Percentiles rank a stretch among this genome's conserved stretches.
These are phyloP conservation scores for Linnemannia schmuckeri DNA, from an alignment of 192 early-diverging fungal genomes.

Conservation along the genomic window DNA sequence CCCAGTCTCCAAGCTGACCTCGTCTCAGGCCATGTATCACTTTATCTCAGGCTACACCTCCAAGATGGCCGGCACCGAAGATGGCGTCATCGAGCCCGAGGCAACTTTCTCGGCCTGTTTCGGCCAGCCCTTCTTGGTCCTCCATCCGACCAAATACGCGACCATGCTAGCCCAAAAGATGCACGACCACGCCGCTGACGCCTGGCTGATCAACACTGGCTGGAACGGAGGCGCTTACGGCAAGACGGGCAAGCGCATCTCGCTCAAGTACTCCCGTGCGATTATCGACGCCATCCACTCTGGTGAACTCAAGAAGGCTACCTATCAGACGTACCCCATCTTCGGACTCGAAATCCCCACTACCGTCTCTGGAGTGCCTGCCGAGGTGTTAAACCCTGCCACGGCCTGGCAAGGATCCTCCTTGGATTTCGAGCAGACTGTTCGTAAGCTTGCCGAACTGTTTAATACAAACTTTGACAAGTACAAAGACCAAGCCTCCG, in stretches of 20 bases:
- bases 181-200: conserved; percentile 82
- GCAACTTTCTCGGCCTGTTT: conserved; percentile 95
- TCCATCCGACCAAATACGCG: conserved; percentile 95
- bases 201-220: conserved; percentile 97
- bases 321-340: conserved; percentile 86
- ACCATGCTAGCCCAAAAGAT: conserved; percentile 96
- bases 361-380: conserved; percentile 78
- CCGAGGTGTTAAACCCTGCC: conserved; percentile 86
- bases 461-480: conserved; percentile 90
- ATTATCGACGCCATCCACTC: conserved; percentile 97
- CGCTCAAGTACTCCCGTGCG: conserved; percentile 95
- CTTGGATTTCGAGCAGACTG: conserved; percentile 72
- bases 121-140: conserved; percentile 93
- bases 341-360: conserved; percentile 92
- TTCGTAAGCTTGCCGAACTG: conserved; percentile 81
- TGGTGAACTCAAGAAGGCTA: conserved; percentile 85
- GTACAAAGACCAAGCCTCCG: conserved; percentile 73
- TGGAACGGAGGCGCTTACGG: conserved; percentile 95
- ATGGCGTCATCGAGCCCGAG: conserved; percentile 88
- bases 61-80: conserved; percentile 97
- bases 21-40: conserved; percentile 94
- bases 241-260: conserved; percentile 85
- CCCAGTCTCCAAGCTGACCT: conserved; percentile 87
- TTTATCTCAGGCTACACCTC: conserved; percentile 97
- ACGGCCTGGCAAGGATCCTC: conserved; percentile 85